phyloP scores from a whole-genome alignment of 306 rosid species.

The Casuarina cunninghamiana region DNA sequence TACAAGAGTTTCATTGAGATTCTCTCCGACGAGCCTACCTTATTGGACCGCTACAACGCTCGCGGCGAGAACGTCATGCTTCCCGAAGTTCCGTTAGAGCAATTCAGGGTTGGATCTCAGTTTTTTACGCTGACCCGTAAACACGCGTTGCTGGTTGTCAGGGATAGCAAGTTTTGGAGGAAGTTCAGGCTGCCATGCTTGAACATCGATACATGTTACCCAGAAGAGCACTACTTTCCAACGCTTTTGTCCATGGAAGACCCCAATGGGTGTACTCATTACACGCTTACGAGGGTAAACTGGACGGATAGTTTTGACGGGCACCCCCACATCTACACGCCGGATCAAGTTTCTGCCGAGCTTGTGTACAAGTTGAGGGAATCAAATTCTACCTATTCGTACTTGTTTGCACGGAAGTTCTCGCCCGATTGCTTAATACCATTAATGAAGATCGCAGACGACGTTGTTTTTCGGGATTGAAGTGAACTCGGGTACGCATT shows the following conservation, averaged over 20 bases:
- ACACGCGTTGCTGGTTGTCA: slow-evolving; percentile 47
- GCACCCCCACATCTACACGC: slow-evolving; percentile 52
- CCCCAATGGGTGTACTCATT: slow-evolving; percentile 49
- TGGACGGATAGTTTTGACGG: slow-evolving; percentile 71
- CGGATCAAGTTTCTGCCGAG: slow-evolving; percentile 46
- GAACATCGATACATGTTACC: slow-evolving; percentile 52
- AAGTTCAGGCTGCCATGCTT: slow-evolving; percentile 59
- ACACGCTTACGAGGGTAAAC: slow-evolving; percentile 64
- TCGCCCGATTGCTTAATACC: slow-evolving; percentile 47
- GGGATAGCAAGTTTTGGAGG: slow-evolving; percentile 47
- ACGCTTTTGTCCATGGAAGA: slow-evolving; percentile 64
- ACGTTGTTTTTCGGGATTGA: slow-evolving; percentile 56
- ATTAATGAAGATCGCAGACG: slow-evolving; percentile 53
- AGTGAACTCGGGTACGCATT: slow-evolving; percentile 7
- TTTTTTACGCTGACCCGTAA: slow-evolving; percentile 44
- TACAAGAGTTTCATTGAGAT: slow-evolving; percentile 55
- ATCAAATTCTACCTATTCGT: slow-evolving; percentile 44
- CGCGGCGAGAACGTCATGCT: slow-evolving; percentile 52
- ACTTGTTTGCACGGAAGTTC: slow-evolving; percentile 65
- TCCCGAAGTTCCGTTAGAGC: slow-evolving; percentile 50
- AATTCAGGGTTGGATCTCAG: slow-evolving; percentile 64
- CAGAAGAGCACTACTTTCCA: slow-evolving; percentile 72
- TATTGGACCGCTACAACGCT: slow-evolving; percentile 42
- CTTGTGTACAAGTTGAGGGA: slow-evolving; percentile 42
- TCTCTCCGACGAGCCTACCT: slow-evolving; percentile 53